Evolutionary conservation across 108 stramenopile species (phyloP).

Genomic region (Fragilaria radians): DNA sequence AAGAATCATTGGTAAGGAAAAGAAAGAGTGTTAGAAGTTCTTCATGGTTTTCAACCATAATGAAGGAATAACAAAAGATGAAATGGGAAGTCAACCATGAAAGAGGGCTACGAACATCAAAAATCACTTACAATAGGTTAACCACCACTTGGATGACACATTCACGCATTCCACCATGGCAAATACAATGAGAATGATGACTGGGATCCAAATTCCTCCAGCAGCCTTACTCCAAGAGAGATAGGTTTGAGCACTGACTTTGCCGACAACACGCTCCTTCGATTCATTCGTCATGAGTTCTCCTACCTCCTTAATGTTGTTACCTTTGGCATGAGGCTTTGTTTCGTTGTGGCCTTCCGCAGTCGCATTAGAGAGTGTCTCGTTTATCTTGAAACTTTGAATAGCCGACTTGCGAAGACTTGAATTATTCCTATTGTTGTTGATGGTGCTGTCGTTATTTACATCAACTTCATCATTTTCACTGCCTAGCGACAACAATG

Average conservation of each 20-base stretch:
- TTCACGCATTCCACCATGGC: conserved; percentile 31
- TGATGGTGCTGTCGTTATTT: neutral
- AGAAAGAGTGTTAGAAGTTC: too few species aligned
- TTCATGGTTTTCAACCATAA: too few species aligned
- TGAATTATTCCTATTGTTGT: too few species aligned
- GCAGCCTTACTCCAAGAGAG: conserved; percentile 65
- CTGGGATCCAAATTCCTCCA: conserved; percentile 53
- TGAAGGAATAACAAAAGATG: neutral
- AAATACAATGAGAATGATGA: conserved; percentile 51
- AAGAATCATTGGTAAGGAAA: too few species aligned
- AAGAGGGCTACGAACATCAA: conserved; percentile 4
- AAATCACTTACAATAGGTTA: conserved; percentile 44
- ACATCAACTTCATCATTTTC: neutral
- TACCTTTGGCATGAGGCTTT: too few species aligned
- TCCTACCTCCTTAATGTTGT: neutral
- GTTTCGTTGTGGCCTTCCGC: too few species aligned
- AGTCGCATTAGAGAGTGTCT: neutral
- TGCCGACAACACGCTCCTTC: conserved; percentile 26
- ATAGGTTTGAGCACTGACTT: conserved; percentile 54
- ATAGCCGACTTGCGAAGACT: too few species aligned
- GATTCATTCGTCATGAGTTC: conserved; percentile 6
- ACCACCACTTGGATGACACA: conserved; percentile 72
- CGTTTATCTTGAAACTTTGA: neutral
- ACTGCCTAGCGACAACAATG: neutral
- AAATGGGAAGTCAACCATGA: neutral